phyloP scores from a whole-genome alignment of 2,329 filamentous ascomycete species.

The Thelonectria rubi region DNA sequence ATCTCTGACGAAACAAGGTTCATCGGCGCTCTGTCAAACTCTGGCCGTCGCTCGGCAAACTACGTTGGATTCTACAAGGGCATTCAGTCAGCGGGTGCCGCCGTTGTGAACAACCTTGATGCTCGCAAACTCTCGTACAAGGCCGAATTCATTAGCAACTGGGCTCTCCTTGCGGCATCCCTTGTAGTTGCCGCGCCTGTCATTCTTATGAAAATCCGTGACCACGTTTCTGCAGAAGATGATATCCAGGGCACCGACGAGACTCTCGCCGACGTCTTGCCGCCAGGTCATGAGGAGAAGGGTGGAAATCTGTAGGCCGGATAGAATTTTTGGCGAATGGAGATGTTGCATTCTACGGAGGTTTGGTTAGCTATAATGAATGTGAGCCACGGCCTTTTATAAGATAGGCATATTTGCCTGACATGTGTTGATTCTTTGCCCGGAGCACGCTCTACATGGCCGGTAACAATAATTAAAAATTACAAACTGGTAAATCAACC shows the following conservation, averaged over 20 bases:
- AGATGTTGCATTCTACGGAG: too few species aligned
- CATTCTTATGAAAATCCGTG: conserved; percentile 80
- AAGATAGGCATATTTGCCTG: too few species aligned
- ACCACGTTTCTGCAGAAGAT: conserved; percentile 81
- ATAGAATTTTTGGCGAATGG: not conserved
- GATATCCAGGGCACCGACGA: conserved; percentile 88
- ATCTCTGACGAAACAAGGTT: conserved; percentile 65
- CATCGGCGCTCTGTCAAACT: conserved; percentile 94
- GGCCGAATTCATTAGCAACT: conserved; percentile 75
- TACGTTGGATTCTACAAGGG: conserved; percentile 91
- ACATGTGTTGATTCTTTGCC: too few species aligned
- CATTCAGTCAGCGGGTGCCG: conserved; percentile 78
- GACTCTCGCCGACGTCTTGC: conserved; percentile 75
- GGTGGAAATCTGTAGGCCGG: not conserved
- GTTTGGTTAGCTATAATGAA: too few species aligned
- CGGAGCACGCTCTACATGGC: too few species aligned
- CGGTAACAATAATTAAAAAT: too few species aligned
- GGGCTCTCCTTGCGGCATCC: conserved; percentile 78
- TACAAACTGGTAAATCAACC: too few species aligned
- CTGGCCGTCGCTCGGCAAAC: conserved; percentile 89
- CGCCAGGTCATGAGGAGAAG: conserved; percentile 31
- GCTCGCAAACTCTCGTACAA: conserved; percentile 63
- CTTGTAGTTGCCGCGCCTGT: conserved; percentile 82
- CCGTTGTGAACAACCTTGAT: conserved; percentile 54
- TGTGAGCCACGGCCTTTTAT: too few species aligned